Conservation (phyloP, 1,284 basidiomycete species). For the Boletus smithii region DNA sequence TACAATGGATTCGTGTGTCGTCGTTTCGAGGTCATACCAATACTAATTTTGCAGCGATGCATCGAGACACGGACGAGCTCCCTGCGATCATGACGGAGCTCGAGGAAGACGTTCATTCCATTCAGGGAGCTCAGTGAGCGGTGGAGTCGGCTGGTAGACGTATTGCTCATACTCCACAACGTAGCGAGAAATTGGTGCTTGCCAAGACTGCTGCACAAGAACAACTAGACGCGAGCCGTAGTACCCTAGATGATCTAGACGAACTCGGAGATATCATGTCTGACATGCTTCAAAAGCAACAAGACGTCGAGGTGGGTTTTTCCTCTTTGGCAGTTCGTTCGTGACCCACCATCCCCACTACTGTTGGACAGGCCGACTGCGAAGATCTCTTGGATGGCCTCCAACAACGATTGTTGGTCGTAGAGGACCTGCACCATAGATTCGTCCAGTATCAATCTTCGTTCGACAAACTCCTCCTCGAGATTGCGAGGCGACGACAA, state of each 20-base stretch:
- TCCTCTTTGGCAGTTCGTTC: neutral
- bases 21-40: neutral
- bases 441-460: slow-evolving; percentile 66
- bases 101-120: slow-evolving; percentile 50
- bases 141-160: neutral
- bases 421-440: slow-evolving; percentile 61
- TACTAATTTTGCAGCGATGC: slow-evolving; percentile 54
- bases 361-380: slow-evolving; percentile 43
- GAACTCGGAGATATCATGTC: slow-evolving; percentile 74
- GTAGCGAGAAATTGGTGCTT: slow-evolving; percentile 45
- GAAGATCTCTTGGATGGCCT: slow-evolving; percentile 52
- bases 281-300: slow-evolving; percentile 68
- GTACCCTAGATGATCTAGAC: slow-evolving; percentile 61
- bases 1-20: neutral
- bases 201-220: slow-evolving; percentile 44
- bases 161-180: slow-evolving; percentile 2
- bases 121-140: slow-evolving; percentile 57
- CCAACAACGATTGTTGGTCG: slow-evolving; percentile 54
- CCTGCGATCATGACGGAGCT: slow-evolving; percentile 69
- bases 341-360: neutral
- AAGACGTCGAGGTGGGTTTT: slow-evolving; percentile 55
- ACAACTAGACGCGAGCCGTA: slow-evolving; percentile 47
- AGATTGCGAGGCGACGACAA: slow-evolving; percentile 63
- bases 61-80: slow-evolving; percentile 71
- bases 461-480: slow-evolving; percentile 67